A percentile compares a stretch with the other conserved stretches of the same genome.
These are phyloP conservation scores for Dioszegia hungarica DNA, from an alignment of 768 basidiomycete genomes.

Conservation along the genomic window DNA sequence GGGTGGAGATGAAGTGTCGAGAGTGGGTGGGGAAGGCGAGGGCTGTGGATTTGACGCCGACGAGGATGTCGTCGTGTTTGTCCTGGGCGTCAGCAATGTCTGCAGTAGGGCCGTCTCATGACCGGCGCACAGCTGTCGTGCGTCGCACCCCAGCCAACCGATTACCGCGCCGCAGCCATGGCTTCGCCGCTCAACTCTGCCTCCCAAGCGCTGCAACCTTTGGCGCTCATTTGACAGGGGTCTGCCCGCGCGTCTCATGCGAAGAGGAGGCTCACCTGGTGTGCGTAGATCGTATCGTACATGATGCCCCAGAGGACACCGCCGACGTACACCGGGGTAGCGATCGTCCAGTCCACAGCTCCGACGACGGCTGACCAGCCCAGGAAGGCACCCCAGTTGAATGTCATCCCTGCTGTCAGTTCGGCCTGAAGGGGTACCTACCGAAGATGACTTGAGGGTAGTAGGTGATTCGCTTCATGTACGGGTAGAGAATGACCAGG, in stretches of 20 bases:
- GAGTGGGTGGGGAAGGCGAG: conserved; percentile 70
- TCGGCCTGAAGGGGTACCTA: conserved; percentile 46
- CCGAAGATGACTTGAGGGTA: conserved; percentile 97
- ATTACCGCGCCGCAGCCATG: too few relatives aligned
- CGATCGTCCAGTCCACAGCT: conserved; percentile 70
- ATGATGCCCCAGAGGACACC: conserved; percentile 90
- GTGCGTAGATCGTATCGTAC: conserved; percentile 96
- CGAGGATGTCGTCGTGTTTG: conserved; percentile 80
- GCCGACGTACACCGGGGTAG: conserved; percentile 81
- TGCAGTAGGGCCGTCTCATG: too few relatives aligned
- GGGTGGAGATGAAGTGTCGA: conserved; percentile 65
- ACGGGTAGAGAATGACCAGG: conserved; percentile 80
- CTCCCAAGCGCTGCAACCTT: too few relatives aligned
- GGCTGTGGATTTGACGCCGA: conserved; percentile 89
- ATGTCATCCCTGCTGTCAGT: conserved; percentile 66
- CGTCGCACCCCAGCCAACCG: too few relatives aligned
- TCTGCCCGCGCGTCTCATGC: too few relatives aligned
- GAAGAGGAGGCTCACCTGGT: conserved; percentile 61
- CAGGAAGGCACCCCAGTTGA: conserved; percentile 94
- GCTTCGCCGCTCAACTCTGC: too few relatives aligned
- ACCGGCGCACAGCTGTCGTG: too few relatives aligned
- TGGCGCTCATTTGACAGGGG: too few relatives aligned
- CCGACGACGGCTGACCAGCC: conserved; percentile 95
- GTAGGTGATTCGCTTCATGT: conserved; percentile 95
- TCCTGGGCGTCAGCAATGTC: conserved; percentile 60